phyloP scores from a whole-genome alignment of 2,329 filamentous ascomycete species.

The Trichophyton mentagrophytes region DNA sequence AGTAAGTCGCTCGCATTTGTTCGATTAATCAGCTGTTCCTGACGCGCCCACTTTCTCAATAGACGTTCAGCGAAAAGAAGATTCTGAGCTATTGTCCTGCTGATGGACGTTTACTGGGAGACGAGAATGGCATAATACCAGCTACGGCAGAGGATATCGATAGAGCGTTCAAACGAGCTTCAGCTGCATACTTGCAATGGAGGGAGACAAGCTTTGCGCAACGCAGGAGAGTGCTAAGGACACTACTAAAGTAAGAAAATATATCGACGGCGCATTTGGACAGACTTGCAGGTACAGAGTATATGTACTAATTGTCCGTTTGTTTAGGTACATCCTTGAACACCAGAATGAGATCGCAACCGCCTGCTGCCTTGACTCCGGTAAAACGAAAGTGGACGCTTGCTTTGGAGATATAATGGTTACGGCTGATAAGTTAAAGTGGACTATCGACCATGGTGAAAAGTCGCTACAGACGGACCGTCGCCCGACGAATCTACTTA shows the following conservation, averaged over 20 bases:
- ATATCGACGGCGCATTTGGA: constrained; percentile 1
- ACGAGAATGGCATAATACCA: constrained; percentile 51
- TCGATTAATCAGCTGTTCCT: background rate
- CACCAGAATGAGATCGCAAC: constrained; percentile 79
- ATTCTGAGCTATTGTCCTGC: constrained; percentile 54
- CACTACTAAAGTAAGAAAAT: constrained; percentile 50
- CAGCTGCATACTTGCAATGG: constrained; percentile 66
- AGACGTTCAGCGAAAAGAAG: constrained; percentile 29
- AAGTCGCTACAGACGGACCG: constrained; percentile 57
- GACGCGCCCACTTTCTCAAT: background rate
- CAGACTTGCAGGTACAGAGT: background rate
- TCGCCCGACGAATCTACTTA: constrained; percentile 77
- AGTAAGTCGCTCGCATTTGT: constrained; percentile 18
- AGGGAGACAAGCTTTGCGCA: constrained; percentile 62
- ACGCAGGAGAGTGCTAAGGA: constrained; percentile 64
- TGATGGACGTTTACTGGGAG: constrained; percentile 69
- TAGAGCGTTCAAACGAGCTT: constrained; percentile 58
- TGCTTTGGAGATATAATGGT: constrained; percentile 89
- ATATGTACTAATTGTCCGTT: background rate
- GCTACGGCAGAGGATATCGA: constrained; percentile 67
- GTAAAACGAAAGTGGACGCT: constrained; percentile 92
- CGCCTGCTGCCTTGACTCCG: constrained; percentile 79
- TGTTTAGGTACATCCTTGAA: constrained; percentile 57
- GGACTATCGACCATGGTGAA: constrained; percentile 87
- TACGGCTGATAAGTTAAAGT: constrained; percentile 83